phyloP scores from a whole-genome alignment of 75 land plant species.

The Larix kaempferi region DNA sequence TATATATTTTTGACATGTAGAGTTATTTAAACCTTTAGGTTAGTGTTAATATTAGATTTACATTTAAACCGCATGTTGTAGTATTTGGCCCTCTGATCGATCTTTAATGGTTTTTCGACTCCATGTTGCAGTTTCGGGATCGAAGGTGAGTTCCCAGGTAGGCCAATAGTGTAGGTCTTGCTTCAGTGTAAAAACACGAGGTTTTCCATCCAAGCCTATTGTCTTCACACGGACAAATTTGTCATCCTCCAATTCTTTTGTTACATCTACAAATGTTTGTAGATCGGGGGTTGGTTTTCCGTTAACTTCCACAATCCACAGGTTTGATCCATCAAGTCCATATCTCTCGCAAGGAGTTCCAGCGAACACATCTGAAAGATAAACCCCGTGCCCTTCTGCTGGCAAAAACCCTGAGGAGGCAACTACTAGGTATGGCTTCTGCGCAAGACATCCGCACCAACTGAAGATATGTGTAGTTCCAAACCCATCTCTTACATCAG shows the following conservation, averaged over 20 bases:
- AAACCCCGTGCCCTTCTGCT: no score
- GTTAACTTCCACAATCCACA: slow-evolving; percentile 45
- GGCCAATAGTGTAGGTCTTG: slow-evolving; percentile 98
- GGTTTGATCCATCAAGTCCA: slow-evolving; percentile 69
- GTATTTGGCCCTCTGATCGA: no score
- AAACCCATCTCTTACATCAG: slow-evolving; percentile 86
- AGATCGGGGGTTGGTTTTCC: slow-evolving; percentile 75
- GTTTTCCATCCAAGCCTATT: no score
- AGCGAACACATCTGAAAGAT: slow-evolving; percentile 67
- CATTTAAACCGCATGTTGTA: no score
- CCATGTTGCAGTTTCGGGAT: slow-evolving; percentile 80
- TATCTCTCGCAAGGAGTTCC: slow-evolving; percentile 96
- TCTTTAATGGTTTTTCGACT: slow-evolving; percentile 40
- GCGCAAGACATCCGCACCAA: slow-evolving; percentile 59
- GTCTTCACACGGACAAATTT: no score
- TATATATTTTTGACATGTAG: no score
- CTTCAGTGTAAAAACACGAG: slow-evolving; percentile 65
- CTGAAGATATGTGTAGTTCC: slow-evolving; percentile 82
- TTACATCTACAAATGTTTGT: slow-evolving; percentile 65
- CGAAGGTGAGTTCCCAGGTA: slow-evolving; percentile 61
- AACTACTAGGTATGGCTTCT: no score
- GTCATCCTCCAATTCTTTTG: slow-evolving; percentile 36
- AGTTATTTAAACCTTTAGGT: no score
- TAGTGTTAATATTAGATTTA: no score
- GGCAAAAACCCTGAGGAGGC: no score